phyloP scores from a whole-genome alignment of 2,329 filamentous ascomycete genomes.

The Aureobasidium sp. region DNA sequence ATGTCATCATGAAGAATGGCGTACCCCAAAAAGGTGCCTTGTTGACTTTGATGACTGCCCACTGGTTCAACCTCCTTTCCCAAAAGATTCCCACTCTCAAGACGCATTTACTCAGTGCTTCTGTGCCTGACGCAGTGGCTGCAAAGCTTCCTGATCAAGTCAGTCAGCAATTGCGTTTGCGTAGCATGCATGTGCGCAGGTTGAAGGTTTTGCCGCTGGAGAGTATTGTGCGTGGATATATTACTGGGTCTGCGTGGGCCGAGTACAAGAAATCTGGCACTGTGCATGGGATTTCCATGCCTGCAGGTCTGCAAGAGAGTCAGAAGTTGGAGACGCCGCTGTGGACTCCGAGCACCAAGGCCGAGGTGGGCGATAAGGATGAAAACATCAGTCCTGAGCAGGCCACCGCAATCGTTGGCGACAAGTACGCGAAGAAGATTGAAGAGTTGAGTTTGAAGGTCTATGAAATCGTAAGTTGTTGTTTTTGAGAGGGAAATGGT shows the following conservation, averaged over 20 bases:
- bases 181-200: conserved; percentile 71
- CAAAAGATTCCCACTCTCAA: conserved; percentile 50
- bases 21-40: conserved; percentile 62
- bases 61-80: conserved; percentile 61
- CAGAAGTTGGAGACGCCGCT: conserved; percentile 62
- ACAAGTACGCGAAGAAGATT: conserved; percentile 56
- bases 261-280: conserved; percentile 70
- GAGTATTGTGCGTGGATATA: conserved; percentile 82
- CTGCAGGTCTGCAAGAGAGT: conserved; percentile 62
- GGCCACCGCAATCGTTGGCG: conserved; percentile 56
- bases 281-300: conserved; percentile 68
- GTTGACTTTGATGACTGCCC: conserved; percentile 58
- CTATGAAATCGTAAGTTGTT: conserved; percentile 47
- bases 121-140: conserved; percentile 54
- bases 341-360: conserved; percentile 81
- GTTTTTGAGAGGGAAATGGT: too few species aligned
- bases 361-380: conserved; percentile 68
- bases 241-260: conserved; percentile 76
- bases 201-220: conserved; percentile 72
- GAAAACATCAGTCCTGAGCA: conserved; percentile 75
- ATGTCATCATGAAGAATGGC: conserved; percentile 79
- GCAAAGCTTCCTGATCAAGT: conserved; percentile 35
- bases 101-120: conserved; percentile 57
- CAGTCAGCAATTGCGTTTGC: conserved; percentile 42
- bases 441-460: conserved; percentile 58